Conservation (phyloP, 108 stramenopile species). For the Fragilariopsis cylindrus region DNA sequence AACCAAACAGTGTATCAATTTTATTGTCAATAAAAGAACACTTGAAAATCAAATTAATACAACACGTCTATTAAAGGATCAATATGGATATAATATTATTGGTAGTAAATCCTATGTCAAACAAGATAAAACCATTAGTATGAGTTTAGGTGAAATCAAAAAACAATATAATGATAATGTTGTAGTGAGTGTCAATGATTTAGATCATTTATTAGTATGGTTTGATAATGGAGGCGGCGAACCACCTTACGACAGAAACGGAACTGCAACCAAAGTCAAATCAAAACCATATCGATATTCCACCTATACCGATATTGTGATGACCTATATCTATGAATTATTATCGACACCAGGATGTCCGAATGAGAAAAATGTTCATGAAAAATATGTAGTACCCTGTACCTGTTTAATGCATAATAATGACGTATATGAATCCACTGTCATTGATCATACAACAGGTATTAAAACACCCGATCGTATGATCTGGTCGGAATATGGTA, state of each 20-base stretch:
- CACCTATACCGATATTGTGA: slow-evolving; percentile 13
- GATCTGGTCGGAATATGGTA: slow-evolving; percentile 9
- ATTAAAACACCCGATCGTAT: background rate
- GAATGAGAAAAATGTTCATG: background rate
- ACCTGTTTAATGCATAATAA: slow-evolving; percentile 11
- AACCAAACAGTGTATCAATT: background rate
- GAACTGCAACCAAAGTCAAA: too few species aligned
- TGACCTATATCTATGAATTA: background rate
- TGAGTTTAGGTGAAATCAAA: background rate
- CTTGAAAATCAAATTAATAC: background rate
- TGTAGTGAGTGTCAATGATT: background rate
- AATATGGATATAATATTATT: too few species aligned
- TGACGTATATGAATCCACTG: background rate
- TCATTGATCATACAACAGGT: too few species aligned
- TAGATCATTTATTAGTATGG: slow-evolving; percentile 1
- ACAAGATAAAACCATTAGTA: background rate
- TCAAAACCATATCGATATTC: slow-evolving; percentile 5
- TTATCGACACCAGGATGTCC: background rate
- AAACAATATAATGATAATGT: background rate
- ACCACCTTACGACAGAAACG: too few species aligned
- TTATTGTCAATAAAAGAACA: background rate
- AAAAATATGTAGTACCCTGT: slow-evolving; percentile 10
- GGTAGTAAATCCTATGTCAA: background rate
- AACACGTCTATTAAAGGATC: background rate
- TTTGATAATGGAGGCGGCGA: background rate